Evolutionary conservation across 495 filamentous ascomycete species (phyloP).

Genomic region (Aspergillus incahuasiensis): DNA sequence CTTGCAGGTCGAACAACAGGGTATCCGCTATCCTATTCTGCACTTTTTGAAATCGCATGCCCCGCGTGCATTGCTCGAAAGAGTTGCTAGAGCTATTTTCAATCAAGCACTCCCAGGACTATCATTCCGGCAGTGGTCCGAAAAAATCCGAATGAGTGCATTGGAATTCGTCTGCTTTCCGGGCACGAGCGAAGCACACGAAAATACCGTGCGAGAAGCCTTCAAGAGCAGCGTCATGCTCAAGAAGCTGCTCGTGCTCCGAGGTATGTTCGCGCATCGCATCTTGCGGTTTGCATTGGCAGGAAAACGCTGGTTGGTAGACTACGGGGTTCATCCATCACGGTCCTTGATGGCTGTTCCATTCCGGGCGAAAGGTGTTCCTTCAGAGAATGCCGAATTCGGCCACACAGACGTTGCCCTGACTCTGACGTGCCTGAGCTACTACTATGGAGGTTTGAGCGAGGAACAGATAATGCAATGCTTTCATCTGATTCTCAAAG

Average conservation of each 20-base stretch:
- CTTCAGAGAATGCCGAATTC: constrained; percentile 61
- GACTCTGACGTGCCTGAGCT: constrained; percentile 59
- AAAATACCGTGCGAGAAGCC: neutral
- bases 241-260: constrained; percentile 39
- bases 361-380: constrained; percentile 61
- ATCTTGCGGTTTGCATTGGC: constrained; percentile 46
- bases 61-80: neutral
- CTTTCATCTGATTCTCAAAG: constrained; percentile 46
- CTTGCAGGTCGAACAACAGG: neutral
- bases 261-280: constrained; percentile 55
- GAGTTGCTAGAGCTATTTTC: neutral
- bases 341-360: constrained; percentile 60
- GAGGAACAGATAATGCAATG: constrained; percentile 44
- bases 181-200: neutral
- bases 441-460: constrained; percentile 61
- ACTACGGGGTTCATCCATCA: constrained; percentile 56
- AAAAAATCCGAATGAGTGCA: neutral
- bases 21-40: constrained; percentile 1
- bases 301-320: constrained; percentile 67
- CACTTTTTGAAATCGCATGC: neutral
- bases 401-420: constrained; percentile 69
- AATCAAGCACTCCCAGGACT: neutral
- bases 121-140: neutral
- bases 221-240: neutral
- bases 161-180: neutral